phyloP scores from a whole-genome alignment of 2,329 filamentous ascomycete species.

The Epichloe brachyelytri region DNA sequence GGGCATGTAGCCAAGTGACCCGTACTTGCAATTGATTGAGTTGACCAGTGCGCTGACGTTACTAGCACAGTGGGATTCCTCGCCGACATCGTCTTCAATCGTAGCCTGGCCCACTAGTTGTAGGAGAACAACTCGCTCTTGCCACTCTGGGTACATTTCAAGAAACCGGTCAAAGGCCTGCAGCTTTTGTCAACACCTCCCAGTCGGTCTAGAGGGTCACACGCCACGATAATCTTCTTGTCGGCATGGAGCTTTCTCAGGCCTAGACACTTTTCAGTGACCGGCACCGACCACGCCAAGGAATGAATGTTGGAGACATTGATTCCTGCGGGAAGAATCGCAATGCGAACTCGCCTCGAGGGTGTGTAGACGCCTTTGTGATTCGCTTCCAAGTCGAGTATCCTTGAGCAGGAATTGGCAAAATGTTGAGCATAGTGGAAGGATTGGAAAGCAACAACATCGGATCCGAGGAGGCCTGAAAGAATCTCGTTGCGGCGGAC shows the following conservation, averaged over 20 bases:
- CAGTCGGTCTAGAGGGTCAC: conserved; percentile 83
- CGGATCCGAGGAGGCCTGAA: conserved; percentile 75
- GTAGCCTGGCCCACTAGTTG: conserved; percentile 80
- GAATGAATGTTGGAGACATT: conserved; percentile 65
- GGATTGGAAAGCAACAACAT: conserved; percentile 88
- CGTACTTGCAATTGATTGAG: conserved; percentile 80
- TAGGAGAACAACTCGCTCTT: conserved; percentile 77
- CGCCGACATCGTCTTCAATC: conserved; percentile 62
- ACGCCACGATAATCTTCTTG: conserved; percentile 86
- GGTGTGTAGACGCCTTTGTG: conserved; percentile 74
- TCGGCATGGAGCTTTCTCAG: conserved; percentile 65
- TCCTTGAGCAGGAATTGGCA: conserved; percentile 78
- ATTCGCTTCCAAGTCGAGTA: conserved; percentile 75
- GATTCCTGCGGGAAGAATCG: conserved; percentile 42
- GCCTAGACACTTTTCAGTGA: conserved; percentile 57
- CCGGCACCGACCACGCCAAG: conserved; percentile 56
- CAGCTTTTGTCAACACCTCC: conserved; percentile 86
- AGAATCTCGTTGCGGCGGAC: conserved; percentile 78
- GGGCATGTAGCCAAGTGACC: conserved; percentile 74
- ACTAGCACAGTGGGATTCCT: conserved; percentile 67
- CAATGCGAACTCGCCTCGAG: conserved; percentile 21
- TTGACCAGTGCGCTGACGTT: conserved; percentile 81
- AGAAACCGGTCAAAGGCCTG: conserved; percentile 88
- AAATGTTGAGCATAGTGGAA: conserved; percentile 92
- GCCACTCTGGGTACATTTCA: conserved; percentile 79